A percentile compares a stretch with the other conserved stretches of the same genome.
These are phyloP conservation scores for Ustilago cynodontis DNA, from an alignment of 1,284 basidiomycete genomes.

Conservation along the genomic window DNA sequence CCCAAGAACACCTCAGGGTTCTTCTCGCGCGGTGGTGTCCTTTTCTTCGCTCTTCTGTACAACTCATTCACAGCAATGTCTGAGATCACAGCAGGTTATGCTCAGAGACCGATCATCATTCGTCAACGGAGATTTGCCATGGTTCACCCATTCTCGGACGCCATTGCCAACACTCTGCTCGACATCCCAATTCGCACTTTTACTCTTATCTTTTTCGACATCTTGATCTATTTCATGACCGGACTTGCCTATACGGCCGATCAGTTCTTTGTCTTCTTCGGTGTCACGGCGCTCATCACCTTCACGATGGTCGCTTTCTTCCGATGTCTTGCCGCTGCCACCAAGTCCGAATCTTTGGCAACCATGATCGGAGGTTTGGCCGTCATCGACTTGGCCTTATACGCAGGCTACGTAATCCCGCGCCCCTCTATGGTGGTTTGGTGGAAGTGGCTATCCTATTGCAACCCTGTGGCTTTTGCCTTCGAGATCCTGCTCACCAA, in stretches of 20 bases:
- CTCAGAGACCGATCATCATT: conserved; percentile 62
- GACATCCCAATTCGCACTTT: conserved; percentile 60
- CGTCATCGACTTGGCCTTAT: conserved; percentile 56
- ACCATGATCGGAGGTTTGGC: conserved; percentile 59
- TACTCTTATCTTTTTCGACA: conserved; percentile 45
- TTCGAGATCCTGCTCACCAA: conserved; percentile 64
- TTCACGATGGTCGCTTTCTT: conserved; percentile 63
- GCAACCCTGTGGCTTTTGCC: conserved; percentile 60
- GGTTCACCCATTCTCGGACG: conserved; percentile 58
- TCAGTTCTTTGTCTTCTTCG: conserved; percentile 62
- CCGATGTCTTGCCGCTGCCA: conserved; percentile 51
- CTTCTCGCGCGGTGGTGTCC: conserved; percentile 81
- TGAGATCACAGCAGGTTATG: conserved; percentile 57
- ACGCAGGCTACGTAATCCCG: conserved; percentile 64
- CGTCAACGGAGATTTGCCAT: conserved; percentile 60
- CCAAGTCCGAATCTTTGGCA: conserved; percentile 46
- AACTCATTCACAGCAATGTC: conserved; percentile 72
- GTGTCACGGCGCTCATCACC: conserved; percentile 38
- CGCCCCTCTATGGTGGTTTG: conserved; percentile 62
- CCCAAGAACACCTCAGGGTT: conserved; percentile 77
- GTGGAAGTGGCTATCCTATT: conserved; percentile 65
- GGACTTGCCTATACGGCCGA: conserved; percentile 47
- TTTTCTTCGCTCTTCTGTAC: conserved; percentile 65
- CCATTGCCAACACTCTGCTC: conserved; percentile 54
- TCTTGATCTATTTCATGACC: conserved; percentile 65